Evolutionary conservation across 2,329 filamentous ascomycete species (phyloP).

Genomic region (Chalaropsis ovoidea): DNA sequence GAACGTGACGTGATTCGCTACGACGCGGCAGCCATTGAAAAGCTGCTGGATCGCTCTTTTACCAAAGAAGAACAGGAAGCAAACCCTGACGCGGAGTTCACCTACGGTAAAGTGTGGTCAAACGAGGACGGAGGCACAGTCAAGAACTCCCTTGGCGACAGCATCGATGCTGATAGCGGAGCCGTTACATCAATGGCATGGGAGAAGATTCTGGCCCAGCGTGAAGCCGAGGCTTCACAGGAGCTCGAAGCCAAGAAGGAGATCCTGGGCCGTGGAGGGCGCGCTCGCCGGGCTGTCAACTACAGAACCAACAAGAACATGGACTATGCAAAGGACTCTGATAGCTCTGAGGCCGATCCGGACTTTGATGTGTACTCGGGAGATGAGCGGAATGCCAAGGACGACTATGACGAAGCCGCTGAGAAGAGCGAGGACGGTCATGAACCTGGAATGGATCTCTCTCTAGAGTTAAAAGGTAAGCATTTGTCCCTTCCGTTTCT

Average conservation of each 20-base stretch:
- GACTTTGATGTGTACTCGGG: neutral
- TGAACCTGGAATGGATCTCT: neutral
- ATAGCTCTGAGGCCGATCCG: slow-evolving; percentile 26
- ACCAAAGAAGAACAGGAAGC: slow-evolving; percentile 53
- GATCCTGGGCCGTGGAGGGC: slow-evolving; percentile 74
- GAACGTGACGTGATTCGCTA: slow-evolving; percentile 67
- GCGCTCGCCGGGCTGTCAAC: slow-evolving; percentile 46
- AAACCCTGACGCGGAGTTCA: slow-evolving; percentile 52
- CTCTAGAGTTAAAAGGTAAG: neutral
- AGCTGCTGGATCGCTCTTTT: slow-evolving; percentile 75
- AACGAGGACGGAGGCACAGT: slow-evolving; percentile 63
- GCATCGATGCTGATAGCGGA: slow-evolving; percentile 36
- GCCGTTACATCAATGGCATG: slow-evolving; percentile 53
- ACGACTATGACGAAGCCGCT: neutral
- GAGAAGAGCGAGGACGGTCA: neutral
- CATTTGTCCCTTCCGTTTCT: neutral
- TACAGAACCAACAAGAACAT: slow-evolving; percentile 9
- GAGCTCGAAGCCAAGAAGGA: slow-evolving; percentile 56
- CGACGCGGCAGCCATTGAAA: slow-evolving; percentile 72
- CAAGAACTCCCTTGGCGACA: slow-evolving; percentile 42
- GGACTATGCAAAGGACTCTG: slow-evolving; percentile 29
- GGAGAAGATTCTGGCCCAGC: slow-evolving; percentile 79
- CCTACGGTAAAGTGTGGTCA: slow-evolving; percentile 83
- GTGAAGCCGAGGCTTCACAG: slow-evolving; percentile 66
- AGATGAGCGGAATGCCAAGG: neutral